Conservation (phyloP, 352 stramenopile species). For the Phytopythium mirpurense region DNA sequence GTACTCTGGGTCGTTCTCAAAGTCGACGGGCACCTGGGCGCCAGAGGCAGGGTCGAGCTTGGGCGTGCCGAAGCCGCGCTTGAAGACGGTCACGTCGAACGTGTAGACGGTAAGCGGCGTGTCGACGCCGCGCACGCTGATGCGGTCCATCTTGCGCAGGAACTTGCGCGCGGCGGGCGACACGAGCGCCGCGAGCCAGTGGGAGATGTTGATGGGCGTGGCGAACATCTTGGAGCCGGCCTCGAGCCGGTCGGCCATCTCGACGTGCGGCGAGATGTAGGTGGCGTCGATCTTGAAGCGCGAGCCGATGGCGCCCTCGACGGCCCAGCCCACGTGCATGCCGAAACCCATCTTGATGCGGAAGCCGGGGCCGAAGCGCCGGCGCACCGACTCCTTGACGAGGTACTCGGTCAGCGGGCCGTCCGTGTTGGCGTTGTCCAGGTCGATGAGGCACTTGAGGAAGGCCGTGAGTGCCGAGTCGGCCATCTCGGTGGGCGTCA, state of each 20-base stretch:
- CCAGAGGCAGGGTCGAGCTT: slow-evolving; percentile 60
- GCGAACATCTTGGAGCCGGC: slow-evolving; percentile 92
- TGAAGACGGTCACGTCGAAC: slow-evolving; percentile 82
- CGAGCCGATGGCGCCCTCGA: slow-evolving; percentile 95
- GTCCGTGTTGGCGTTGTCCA: slow-evolving; percentile 80
- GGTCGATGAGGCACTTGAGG: slow-evolving; percentile 91
- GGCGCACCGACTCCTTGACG: slow-evolving; percentile 63
- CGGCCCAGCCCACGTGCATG: slow-evolving; percentile 95
- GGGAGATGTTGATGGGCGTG: slow-evolving; percentile 79
- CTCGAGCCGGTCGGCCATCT: slow-evolving; percentile 93
- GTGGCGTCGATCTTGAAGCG: slow-evolving; percentile 96
- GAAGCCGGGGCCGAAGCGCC: slow-evolving; percentile 75
- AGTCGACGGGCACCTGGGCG: slow-evolving; percentile 65
- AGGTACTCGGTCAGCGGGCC: slow-evolving; percentile 70
- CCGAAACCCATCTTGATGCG: slow-evolving; percentile 93
- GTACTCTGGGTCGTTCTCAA: slow-evolving; percentile 81
- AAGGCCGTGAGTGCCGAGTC: slow-evolving; percentile 94
- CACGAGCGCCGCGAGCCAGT: slow-evolving; percentile 74
- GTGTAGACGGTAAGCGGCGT: slow-evolving; percentile 83
- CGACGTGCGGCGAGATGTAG: slow-evolving; percentile 94
- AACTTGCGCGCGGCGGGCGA: slow-evolving; percentile 67
- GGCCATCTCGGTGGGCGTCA: slow-evolving; percentile 88
- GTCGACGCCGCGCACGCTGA: slow-evolving; percentile 80
- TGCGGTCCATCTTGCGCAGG: slow-evolving; percentile 78
- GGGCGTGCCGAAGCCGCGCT: slow-evolving; percentile 66